Base-by-base conservation (phyloP, 1,284 basidiomycete species). In the Puccinia hordei region DNA sequence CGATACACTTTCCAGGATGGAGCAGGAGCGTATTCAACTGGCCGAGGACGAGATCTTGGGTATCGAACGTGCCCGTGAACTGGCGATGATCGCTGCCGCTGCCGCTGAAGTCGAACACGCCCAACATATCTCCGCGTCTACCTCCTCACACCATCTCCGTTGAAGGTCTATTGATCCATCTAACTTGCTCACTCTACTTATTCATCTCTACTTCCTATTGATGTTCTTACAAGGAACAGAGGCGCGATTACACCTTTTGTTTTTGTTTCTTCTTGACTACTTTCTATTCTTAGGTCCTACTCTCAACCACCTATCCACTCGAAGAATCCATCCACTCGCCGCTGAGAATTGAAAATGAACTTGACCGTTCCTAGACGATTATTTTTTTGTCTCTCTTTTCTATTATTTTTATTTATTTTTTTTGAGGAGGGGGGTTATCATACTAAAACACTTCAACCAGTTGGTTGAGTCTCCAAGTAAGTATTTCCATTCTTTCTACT, bases 1-100 rank as follows among this genome's bases (percentile, higher is more conserved):
- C 2, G 61, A 76, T 53, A 27, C 46, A 66, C 22, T 76, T 2
- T 65, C 24, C 27, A 38, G 27, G 24, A 22, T 78, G 38, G 65
- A 78, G 38, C 65, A 78, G 9, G 75, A 78, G 44, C 65, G 35
- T 22, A 69, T 59, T 49, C 22, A 61, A 66, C 44, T 65, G 49
- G 38, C 61, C 12, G 75, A 78, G 57, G 75, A 78, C 19, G 75
- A 78, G 4, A 69, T 69, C n/a, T 38, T 69, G 51, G 65, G 65
- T 6, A 66, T 78, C 17, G 51, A 69, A 57, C 27, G 65, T 10
- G 75, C 63, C 10, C 66, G 65, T 41, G 75, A 78, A 55, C 44
- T 78, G 33, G 75, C 75, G 22, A 38, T 78, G 35, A 78, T 78
- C 33, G 75, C 65, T 8, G 71, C 71, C 1, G 71, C 71, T 22